Conservation (phyloP, 345 rosid species). For the Gossypium longicalyx region DNA sequence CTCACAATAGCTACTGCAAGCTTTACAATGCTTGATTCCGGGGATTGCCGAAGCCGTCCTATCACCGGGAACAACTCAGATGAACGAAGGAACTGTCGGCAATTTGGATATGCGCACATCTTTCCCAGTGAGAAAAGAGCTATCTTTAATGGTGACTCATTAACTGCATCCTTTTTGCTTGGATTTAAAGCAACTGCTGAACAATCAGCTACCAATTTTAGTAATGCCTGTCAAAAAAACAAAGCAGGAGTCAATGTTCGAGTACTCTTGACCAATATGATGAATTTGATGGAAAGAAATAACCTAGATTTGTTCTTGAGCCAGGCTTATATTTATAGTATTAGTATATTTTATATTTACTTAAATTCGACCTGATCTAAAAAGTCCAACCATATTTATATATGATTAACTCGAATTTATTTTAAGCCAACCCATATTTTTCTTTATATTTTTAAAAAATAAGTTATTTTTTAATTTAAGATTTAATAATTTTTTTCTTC, state of each 20-base stretch:
- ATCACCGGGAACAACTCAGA: slow-evolving; percentile 76
- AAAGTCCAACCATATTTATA: no score
- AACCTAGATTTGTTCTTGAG: no score
- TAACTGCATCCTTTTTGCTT: slow-evolving; percentile 54
- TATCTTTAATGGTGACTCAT: slow-evolving; percentile 85
- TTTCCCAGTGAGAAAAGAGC: slow-evolving; percentile 90
- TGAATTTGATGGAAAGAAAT: background rate
- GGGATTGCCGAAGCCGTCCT: slow-evolving; percentile 75
- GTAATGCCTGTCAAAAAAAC: slow-evolving; percentile 51
- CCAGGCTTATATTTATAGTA: no score
- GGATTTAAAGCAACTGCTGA: slow-evolving; percentile 69
- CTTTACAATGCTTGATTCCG: slow-evolving; percentile 75
- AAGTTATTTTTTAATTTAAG: no score
- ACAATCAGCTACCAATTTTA: slow-evolving; percentile 71
- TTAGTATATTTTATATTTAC: no score
- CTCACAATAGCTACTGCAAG: slow-evolving; percentile 68
- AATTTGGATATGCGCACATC: slow-evolving; percentile 77
- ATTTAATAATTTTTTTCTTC: no score
- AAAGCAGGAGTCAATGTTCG: background rate
- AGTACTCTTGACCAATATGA: background rate
- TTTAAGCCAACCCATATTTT: no score
- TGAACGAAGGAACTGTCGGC: slow-evolving; percentile 64
- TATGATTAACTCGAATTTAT: no score
- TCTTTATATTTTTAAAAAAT: no score
- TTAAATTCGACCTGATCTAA: no score